Percentiles rank a stretch among this genome's conserved stretches.
Conservation (phyloP, 106 monocot genomes). For the Dendrobium huoshanense region DNA sequence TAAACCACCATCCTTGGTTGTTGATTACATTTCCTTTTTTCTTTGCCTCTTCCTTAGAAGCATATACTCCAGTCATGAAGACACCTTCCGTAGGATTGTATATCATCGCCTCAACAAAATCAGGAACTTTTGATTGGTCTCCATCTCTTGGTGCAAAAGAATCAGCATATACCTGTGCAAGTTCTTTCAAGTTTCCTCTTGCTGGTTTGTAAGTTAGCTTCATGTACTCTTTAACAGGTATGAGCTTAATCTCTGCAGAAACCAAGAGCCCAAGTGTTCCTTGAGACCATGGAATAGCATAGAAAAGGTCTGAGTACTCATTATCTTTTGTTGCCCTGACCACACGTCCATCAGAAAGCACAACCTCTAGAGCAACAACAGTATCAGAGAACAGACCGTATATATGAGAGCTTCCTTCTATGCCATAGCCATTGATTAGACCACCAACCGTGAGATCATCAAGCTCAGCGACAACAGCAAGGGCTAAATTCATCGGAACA, state of each 20-base stretch:
- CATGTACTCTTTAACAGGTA: slow-evolving; percentile 38
- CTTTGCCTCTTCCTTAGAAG: slow-evolving; percentile 30
- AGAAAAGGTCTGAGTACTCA: slow-evolving; percentile 29
- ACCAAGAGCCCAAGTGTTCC: slow-evolving; percentile 27
- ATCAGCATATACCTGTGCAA: slow-evolving; percentile 33
- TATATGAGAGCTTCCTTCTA: slow-evolving; percentile 37
- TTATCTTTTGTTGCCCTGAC: slow-evolving; percentile 34
- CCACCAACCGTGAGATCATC: slow-evolving; percentile 35
- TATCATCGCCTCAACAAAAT: slow-evolving; percentile 31
- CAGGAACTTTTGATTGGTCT: slow-evolving; percentile 21
- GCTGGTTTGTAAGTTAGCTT: slow-evolving; percentile 30
- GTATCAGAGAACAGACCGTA: slow-evolving; percentile 36
- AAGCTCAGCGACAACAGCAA: slow-evolving; percentile 28
- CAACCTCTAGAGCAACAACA: slow-evolving; percentile 29
- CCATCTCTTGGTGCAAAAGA: slow-evolving; percentile 38
- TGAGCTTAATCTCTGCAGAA: slow-evolving; percentile 36
- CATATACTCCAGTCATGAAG: slow-evolving; percentile 26
- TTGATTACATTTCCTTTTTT: slow-evolving; percentile 31
- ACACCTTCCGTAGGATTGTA: slow-evolving; percentile 21
- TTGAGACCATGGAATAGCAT: slow-evolving; percentile 34
- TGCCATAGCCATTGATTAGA: slow-evolving; percentile 34
- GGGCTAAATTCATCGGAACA: slow-evolving; percentile 32
- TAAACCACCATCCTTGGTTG: slow-evolving; percentile 31
- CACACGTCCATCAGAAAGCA: slow-evolving; percentile 28
- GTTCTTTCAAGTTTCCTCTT: slow-evolving; percentile 16